phyloP scores from a whole-genome alignment of 1,139 yeast species.

The Maudiozyma humilis region DNA sequence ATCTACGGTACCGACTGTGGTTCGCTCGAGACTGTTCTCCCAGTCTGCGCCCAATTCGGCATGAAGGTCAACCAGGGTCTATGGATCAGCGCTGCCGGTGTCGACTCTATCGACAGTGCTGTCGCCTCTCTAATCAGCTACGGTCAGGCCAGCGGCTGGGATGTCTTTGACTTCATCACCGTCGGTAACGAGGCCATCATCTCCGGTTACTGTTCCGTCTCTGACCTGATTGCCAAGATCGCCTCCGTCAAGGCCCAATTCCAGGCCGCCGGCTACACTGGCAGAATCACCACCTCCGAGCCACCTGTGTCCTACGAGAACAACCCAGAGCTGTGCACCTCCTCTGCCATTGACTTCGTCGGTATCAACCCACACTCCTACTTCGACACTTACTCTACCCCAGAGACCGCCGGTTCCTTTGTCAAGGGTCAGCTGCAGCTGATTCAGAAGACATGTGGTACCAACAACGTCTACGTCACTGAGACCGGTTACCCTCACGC shows the following conservation, averaged over 20 bases:
- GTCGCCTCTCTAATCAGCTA: conserved; percentile 46
- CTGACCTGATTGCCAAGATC: conserved; percentile 55
- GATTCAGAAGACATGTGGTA: conserved; percentile 46
- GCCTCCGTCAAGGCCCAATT: conserved; percentile 51
- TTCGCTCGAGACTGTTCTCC: conserved; percentile 56
- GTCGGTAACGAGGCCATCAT: conserved; percentile 83
- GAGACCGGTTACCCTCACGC: conserved; percentile 87
- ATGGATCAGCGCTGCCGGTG: conserved; percentile 63
- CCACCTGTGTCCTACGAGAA: conserved; percentile 69
- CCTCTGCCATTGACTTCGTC: conserved; percentile 63
- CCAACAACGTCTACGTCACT: conserved; percentile 46
- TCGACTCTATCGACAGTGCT: conserved; percentile 55
- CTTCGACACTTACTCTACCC: conserved; percentile 55
- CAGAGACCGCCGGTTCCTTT: conserved; percentile 66
- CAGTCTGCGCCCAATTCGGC: conserved; percentile 54
- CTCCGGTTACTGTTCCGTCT: conserved; percentile 49
- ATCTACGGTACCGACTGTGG: conserved; percentile 82
- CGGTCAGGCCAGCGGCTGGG: conserved; percentile 53
- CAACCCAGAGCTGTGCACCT: conserved; percentile 59
- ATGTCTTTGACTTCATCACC: conserved; percentile 60
- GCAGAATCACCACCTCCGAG: conserved; percentile 73
- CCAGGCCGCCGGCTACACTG: conserved; percentile 64
- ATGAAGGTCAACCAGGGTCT: conserved; percentile 76
- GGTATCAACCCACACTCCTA: conserved; percentile 85
- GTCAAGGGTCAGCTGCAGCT: conserved; percentile 52